phyloP scores from a whole-genome alignment of 352 stramenopile genomes.

The Phytophthora podocarpi region DNA sequence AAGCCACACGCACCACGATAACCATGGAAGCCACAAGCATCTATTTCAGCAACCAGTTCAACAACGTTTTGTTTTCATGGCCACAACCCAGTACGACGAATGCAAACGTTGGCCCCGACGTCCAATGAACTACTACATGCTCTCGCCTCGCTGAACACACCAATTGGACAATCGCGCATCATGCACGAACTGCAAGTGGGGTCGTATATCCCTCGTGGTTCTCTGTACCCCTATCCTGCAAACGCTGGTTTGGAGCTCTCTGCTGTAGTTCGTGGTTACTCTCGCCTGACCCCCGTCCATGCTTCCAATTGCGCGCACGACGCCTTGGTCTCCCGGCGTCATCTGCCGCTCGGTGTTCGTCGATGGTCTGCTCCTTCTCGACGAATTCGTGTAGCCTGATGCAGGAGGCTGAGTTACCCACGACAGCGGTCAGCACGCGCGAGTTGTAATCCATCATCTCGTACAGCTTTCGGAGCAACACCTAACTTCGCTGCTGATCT shows the following conservation, averaged over 20 bases:
- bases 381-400: constrained; percentile 49
- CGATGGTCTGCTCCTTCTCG: constrained; percentile 30
- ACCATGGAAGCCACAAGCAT: too few species aligned
- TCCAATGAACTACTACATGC: too few species aligned
- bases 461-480: constrained; percentile 55
- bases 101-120: too few species aligned
- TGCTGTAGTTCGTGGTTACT: constrained; percentile 69
- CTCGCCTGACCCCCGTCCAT: constrained; percentile 31
- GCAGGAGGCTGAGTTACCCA: constrained; percentile 51
- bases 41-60: too few species aligned
- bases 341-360: not conserved
- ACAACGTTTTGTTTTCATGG: too few species aligned
- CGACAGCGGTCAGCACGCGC: constrained; percentile 59
- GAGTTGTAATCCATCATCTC: constrained; percentile 62
- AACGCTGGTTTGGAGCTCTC: constrained; percentile 57
- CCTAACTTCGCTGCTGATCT: constrained; percentile 39
- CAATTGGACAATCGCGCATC: constrained; percentile 48
- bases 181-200: constrained; percentile 67
- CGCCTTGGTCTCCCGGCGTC: constrained; percentile 9
- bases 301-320: constrained; percentile 47
- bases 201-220: constrained; percentile 69
- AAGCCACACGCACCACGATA: too few species aligned
- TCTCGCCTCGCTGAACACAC: constrained; percentile 12
- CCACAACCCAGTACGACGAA: too few species aligned
- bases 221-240: constrained; percentile 53